A percentile compares a stretch with the other conserved stretches of the same genome.
These are phyloP conservation scores for Lolium multiflorum DNA, from an alignment of 176 grass and related monocot species.

Conservation along the genomic window DNA sequence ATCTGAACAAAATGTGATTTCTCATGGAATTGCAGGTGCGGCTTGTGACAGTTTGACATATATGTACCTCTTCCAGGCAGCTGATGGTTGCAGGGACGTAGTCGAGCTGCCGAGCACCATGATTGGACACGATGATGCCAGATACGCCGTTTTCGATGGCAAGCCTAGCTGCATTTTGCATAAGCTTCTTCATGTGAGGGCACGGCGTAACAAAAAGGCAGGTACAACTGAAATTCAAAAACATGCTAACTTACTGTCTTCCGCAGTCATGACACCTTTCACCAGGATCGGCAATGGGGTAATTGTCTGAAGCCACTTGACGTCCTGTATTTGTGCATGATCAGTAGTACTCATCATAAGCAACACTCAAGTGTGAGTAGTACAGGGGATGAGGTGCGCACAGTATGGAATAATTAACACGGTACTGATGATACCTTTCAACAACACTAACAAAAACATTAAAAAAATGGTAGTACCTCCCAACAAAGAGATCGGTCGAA, in stretches of 20 bases:
- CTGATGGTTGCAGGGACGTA: constrained; percentile 92
- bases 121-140: constrained; percentile 94
- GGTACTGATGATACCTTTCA: background rate
- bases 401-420: background rate
- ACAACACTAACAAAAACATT: background rate
- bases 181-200: constrained; percentile 3
- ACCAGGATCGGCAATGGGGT: constrained; percentile 85
- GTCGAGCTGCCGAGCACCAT: constrained; percentile 91
- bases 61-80: constrained; percentile 93
- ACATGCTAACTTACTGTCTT: constrained; percentile 69
- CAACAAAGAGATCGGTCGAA: constrained; percentile 77
- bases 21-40: background rate
- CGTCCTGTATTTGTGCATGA: constrained; percentile 54
- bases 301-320: constrained; percentile 86
- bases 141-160: constrained; percentile 70
- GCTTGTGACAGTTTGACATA: background rate
- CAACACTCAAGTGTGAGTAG: background rate
- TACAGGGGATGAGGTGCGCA: background rate
- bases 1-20: background rate
- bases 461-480: constrained; percentile 56
- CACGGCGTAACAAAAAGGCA: background rate
- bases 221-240: background rate
- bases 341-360: constrained; percentile 6
- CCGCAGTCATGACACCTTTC: constrained; percentile 91
- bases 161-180: constrained; percentile 66